A percentile compares a stretch with the other conserved stretches of the same genome.
These are phyloP conservation scores for Lecanicillium sp. DNA, from an alignment of 2,329 filamentous ascomycete species.

Conservation along the genomic window DNA sequence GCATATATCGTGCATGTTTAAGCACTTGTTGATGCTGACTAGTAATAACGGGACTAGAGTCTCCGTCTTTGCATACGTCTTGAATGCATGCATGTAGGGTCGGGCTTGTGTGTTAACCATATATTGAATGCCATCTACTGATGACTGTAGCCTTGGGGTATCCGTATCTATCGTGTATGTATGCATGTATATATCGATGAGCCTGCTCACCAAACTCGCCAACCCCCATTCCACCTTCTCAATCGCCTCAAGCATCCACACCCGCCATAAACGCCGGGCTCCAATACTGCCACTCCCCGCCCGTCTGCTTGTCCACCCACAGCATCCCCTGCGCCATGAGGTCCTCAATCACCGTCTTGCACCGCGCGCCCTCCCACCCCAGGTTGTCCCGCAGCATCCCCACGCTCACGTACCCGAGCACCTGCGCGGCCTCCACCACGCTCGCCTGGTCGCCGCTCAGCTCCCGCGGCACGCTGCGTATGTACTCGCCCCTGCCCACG, in stretches of 20 bases:
- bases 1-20: no score
- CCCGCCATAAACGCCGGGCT: conserved; percentile 67
- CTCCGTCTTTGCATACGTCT: no score
- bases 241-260: conserved; percentile 20
- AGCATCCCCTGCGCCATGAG: conserved; percentile 82
- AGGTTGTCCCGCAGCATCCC: conserved; percentile 85
- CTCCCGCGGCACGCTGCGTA: conserved; percentile 90
- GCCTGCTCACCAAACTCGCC: background rate
- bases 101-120: no score
- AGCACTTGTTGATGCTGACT: no score
- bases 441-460: conserved; percentile 90
- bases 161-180: conserved; percentile 11
- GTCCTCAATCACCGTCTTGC: conserved; percentile 87
- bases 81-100: no score
- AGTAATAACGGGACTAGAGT: no score
- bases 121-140: no score
- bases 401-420: conserved; percentile 83
- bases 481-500: conserved; percentile 80
- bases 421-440: conserved; percentile 84
- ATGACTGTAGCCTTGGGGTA: conserved; percentile 4
- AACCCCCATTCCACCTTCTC: background rate
- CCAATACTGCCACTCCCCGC: conserved; percentile 87
- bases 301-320: conserved; percentile 83
- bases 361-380: conserved; percentile 74
- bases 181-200: background rate